phyloP scores from a whole-genome alignment of 2,329 filamentous ascomycete species.

The Cryphonectria nitschkei region DNA sequence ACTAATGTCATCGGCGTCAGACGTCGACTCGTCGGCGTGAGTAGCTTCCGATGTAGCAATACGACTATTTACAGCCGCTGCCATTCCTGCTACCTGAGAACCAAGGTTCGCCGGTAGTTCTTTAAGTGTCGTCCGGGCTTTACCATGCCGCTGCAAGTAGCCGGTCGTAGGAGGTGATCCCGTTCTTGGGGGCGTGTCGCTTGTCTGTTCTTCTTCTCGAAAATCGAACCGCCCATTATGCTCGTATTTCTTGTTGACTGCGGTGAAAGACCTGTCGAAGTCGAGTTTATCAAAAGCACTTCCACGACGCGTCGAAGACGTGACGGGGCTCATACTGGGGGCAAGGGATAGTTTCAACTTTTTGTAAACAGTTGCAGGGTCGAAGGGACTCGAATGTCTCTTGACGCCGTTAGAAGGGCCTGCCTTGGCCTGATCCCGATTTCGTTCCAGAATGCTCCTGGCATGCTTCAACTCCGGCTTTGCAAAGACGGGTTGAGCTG shows the following conservation, averaged over 20 bases:
- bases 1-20: slow-evolving; percentile 55
- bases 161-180: slow-evolving; percentile 50
- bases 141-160: slow-evolving; percentile 53
- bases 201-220: slow-evolving; percentile 39
- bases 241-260: slow-evolving; percentile 63
- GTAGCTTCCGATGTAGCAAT: slow-evolving; percentile 44
- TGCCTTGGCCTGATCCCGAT: slow-evolving; percentile 37
- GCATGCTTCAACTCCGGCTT: slow-evolving; percentile 64
- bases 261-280: slow-evolving; percentile 56
- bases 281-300: slow-evolving; percentile 59
- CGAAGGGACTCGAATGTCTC: slow-evolving; percentile 60
- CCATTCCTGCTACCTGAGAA: slow-evolving; percentile 44
- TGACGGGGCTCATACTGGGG: slow-evolving; percentile 30
- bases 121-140: slow-evolving; percentile 43
- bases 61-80: slow-evolving; percentile 40
- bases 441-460: slow-evolving; percentile 50
- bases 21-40: slow-evolving; percentile 44
- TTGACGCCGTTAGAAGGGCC: slow-evolving; percentile 45
- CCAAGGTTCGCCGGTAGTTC: slow-evolving; percentile 42
- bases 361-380: slow-evolving; percentile 62
- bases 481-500: slow-evolving; percentile 50
- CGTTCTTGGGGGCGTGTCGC: slow-evolving; percentile 35
- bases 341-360: slow-evolving; percentile 54
- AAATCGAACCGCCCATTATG: slow-evolving; percentile 59
- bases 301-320: slow-evolving; percentile 40